Evolutionary conservation across 2,329 filamentous ascomycete species (phyloP).

Genomic region (Lasiodiplodia sp.): DNA sequence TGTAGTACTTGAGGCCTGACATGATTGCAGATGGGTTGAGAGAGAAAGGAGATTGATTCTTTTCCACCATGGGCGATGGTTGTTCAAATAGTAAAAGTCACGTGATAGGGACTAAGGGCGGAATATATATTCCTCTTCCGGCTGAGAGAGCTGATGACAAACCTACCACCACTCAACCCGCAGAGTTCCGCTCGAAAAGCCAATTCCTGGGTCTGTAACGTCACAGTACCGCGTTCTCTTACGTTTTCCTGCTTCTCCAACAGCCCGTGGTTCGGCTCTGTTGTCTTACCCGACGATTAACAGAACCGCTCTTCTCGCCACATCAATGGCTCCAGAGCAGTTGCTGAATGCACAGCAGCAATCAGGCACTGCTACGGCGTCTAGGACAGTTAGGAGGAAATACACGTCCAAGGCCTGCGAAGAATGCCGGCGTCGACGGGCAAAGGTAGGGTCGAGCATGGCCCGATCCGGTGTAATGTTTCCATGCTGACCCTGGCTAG

Average conservation of each 20-base stretch:
- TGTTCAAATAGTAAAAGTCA: neutral
- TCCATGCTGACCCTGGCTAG: slow-evolving; percentile 33
- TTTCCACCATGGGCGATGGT: neutral
- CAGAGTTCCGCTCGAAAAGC: neutral
- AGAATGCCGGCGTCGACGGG: slow-evolving; percentile 47
- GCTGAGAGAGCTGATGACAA: neutral
- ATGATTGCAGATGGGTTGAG: slow-evolving; percentile 15
- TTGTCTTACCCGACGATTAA: neutral
- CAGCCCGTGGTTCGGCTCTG: neutral
- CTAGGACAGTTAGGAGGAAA: neutral
- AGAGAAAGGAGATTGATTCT: neutral
- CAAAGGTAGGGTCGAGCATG: slow-evolving; percentile 40
- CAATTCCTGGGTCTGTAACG: neutral
- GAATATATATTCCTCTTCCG: slow-evolving; percentile 24
- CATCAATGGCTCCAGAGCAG: neutral
- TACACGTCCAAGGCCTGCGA: slow-evolving; percentile 43
- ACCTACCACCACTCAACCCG: neutral
- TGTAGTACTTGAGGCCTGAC: slow-evolving; percentile 44
- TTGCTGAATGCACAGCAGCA: neutral
- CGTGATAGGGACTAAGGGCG: slow-evolving; percentile 1
- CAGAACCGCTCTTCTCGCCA: neutral
- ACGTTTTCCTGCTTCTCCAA: neutral
- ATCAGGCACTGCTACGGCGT: neutral
- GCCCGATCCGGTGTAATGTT: neutral
- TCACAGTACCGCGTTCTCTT: neutral